A percentile compares a stretch with the other conserved stretches of the same genome.
Evolutionary conservation across 164 flowering plant genomes (phyloP).

Genomic region (Nelumbo lutea): DNA sequence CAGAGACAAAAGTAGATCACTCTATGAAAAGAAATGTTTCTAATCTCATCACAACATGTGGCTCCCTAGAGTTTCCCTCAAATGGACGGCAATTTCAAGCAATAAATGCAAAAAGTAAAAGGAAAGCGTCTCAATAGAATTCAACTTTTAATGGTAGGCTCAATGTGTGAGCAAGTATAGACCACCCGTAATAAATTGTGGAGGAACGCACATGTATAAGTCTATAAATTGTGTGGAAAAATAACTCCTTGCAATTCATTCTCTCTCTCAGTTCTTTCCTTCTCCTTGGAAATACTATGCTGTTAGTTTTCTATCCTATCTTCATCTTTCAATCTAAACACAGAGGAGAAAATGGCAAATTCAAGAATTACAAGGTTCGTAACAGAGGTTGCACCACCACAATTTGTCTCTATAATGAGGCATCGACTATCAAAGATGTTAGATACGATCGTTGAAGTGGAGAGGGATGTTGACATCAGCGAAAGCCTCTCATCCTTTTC

Average conservation of each 20-base stretch:
- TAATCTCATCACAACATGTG: too few species aligned
- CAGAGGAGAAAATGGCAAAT: slow-evolving; percentile 31
- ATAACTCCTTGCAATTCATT: neutral
- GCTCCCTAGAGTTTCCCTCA: too few species aligned
- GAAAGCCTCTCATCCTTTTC: neutral
- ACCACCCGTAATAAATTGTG: too few species aligned
- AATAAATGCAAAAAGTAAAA: too few species aligned
- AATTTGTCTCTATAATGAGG: slow-evolving; percentile 44
- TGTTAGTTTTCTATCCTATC: neutral
- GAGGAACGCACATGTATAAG: too few species aligned
- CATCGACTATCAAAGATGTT: slow-evolving; percentile 33
- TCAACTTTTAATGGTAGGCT: too few species aligned
- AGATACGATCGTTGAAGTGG: slow-evolving; percentile 52
- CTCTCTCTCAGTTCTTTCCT: neutral
- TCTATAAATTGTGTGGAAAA: neutral
- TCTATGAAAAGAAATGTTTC: too few species aligned
- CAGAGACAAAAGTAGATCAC: too few species aligned
- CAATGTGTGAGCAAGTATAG: too few species aligned
- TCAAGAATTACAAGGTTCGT: slow-evolving; percentile 37
- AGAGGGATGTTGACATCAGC: slow-evolving; percentile 16
- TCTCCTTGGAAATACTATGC: neutral
- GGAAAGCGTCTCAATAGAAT: too few species aligned
- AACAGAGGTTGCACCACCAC: slow-evolving; percentile 52
- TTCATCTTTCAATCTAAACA: neutral
- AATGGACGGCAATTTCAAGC: too few species aligned